Percentiles rank a stretch among this genome's conserved stretches.
Evolutionary conservation across 176 grass and related monocot species (phyloP).

Genomic region (Elymus sibiricus): DNA sequence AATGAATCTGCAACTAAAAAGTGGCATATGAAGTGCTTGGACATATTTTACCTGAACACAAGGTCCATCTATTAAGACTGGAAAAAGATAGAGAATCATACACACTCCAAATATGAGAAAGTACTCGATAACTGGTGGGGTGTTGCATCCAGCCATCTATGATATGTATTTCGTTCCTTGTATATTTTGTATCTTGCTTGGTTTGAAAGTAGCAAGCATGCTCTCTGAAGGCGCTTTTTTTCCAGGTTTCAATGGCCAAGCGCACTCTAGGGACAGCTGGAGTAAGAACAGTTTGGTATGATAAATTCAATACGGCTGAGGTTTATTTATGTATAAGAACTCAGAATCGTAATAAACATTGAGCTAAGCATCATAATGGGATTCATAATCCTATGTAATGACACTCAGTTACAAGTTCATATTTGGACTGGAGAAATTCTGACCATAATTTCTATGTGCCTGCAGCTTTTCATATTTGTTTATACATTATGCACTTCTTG

Average conservation of each 20-base stretch:
- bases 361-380: neutral
- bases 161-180: neutral
- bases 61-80: neutral
- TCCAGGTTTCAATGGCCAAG: slow-evolving; percentile 90
- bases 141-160: neutral
- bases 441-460: slow-evolving; percentile 24
- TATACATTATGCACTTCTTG: slow-evolving; percentile 97
- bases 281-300: slow-evolving; percentile 86
- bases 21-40: neutral
- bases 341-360: neutral
- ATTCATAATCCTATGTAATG: neutral
- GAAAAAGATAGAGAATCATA: neutral
- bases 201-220: neutral
- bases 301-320: slow-evolving; percentile 5
- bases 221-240: slow-evolving; percentile 23
- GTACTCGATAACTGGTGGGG: neutral
- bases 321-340: slow-evolving; percentile 13
- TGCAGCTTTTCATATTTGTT: slow-evolving; percentile 84
- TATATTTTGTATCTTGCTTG: neutral
- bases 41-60: neutral
- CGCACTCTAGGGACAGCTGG: slow-evolving; percentile 82
- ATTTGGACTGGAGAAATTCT: slow-evolving; percentile 17
- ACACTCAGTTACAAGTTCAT: neutral
- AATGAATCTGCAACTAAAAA: neutral
- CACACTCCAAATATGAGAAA: neutral